Evolutionary conservation across 108 stramenopile genomes (phyloP).

Genomic region (Phaeodactylum tricornutum): DNA sequence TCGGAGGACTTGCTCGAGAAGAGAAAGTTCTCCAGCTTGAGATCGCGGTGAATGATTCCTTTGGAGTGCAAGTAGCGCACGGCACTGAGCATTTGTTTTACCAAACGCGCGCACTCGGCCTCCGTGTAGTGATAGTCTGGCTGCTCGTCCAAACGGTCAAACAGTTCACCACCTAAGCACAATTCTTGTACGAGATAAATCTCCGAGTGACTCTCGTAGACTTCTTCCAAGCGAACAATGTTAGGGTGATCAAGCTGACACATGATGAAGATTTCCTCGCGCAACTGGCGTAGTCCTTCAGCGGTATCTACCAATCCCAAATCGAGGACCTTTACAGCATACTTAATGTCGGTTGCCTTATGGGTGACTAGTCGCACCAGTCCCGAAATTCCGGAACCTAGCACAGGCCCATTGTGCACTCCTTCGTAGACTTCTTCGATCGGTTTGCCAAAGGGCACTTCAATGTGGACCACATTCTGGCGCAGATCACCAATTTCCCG

Average conservation of each 20-base stretch:
- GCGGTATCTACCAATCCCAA: slow-evolving; percentile 64
- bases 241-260: slow-evolving; percentile 88
- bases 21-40: slow-evolving; percentile 87
- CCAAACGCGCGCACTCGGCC: slow-evolving; percentile 71
- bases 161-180: slow-evolving; percentile 93
- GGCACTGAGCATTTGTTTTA: slow-evolving; percentile 87
- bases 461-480: slow-evolving; percentile 66
- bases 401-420: slow-evolving; percentile 70
- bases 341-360: slow-evolving; percentile 51
- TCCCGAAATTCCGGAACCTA: slow-evolving; percentile 75
- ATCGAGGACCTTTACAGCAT: slow-evolving; percentile 82
- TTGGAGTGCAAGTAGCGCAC: slow-evolving; percentile 88
- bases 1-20: slow-evolving; percentile 51
- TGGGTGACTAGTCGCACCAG: slow-evolving; percentile 69
- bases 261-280: slow-evolving; percentile 85
- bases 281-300: slow-evolving; percentile 58
- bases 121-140: slow-evolving; percentile 91
- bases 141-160: slow-evolving; percentile 87
- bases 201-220: slow-evolving; percentile 69
- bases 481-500: slow-evolving; percentile 30
- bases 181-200: slow-evolving; percentile 90
- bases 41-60: slow-evolving; percentile 82
- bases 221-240: slow-evolving; percentile 76
- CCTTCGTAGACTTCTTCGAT: slow-evolving; percentile 83
- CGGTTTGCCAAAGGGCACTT: slow-evolving; percentile 81